Evolutionary conservation across 129 eudicot genomes (phyloP), one percentile per base, ranked within the genome.

Genomic region (Lactuca sativa): DNA sequence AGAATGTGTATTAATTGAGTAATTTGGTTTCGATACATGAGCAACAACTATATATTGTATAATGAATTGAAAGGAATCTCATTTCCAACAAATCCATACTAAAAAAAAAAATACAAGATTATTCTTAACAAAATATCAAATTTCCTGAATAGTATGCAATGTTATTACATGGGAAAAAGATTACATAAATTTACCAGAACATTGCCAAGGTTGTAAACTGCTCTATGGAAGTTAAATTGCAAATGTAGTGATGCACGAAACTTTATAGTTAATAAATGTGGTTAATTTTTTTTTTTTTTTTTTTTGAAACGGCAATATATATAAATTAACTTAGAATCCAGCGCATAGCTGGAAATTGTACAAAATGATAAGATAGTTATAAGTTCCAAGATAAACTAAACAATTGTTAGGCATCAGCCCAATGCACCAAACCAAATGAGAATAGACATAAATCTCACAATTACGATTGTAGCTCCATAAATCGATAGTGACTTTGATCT

Each of bases 141-240:
- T 40, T 40, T 48, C 34, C 60, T 8, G 32, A 30, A 2, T 52
- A 59, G 21, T 11, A 61, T 17, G 41, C 44, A 54, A 21, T 33
- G 67, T 68, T 15, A 18, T 51, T 31, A 56, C 43, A 48, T 51
- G n/a, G n/a, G n/a, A 83, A 62, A 2, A 15, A 53, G 9, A 47
- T 59, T 70, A 30, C 17, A 65, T 48, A 49, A 76, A 86, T 21
- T 21, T 62, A 93, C 98, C 91, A 93, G 21, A 73, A 93, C 97
- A 53, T 97, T 93, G 75, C 98, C 97, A 6, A 93, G 87, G 66
- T 93, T 89, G 90, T 93, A 93, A 63, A 89, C 83, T 49, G 98
- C 95, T 75, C 98, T 81, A 64, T 93, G 97, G 56, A 93, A 93
- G 78, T 93, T 97, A 78, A 86, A 93, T 66, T 93, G 98, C 86